These are phyloP conservation scores for Niveomyces coronatus DNA, from an alignment of 2,329 filamentous ascomycete genomes.

Conservation along the genomic window DNA sequence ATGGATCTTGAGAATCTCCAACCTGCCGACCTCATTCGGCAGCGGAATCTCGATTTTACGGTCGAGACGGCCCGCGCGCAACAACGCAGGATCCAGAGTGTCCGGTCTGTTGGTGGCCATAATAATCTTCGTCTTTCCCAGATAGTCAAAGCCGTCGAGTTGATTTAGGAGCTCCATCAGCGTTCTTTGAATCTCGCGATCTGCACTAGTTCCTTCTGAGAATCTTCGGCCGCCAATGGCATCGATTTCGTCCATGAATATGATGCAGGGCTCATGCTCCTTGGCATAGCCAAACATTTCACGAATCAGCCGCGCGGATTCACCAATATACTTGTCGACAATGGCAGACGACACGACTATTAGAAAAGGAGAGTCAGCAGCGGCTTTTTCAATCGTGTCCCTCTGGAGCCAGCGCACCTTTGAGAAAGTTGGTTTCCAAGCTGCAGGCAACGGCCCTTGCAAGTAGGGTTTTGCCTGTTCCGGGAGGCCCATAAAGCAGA, in stretches of 20 bases:
- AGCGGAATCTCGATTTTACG: slow-evolving; percentile 96
- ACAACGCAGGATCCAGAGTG: slow-evolving; percentile 84
- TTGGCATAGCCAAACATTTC: slow-evolving; percentile 99
- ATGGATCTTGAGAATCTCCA: slow-evolving; percentile 98
- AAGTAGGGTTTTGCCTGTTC: slow-evolving; percentile 91
- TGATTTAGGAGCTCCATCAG: slow-evolving; percentile 98
- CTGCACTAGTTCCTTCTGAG: slow-evolving; percentile 92
- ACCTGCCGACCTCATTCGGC: slow-evolving; percentile 88
- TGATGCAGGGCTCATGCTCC: slow-evolving; percentile 98
- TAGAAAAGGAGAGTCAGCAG: slow-evolving; percentile 14
- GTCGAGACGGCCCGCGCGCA: slow-evolving; percentile 87
- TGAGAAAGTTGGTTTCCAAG: slow-evolving; percentile 95
- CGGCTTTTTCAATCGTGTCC: slow-evolving; percentile 4
- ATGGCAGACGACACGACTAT: slow-evolving; percentile 97
- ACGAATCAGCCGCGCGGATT: slow-evolving; percentile 91
- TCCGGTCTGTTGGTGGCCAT: slow-evolving; percentile 99
- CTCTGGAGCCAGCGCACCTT: slow-evolving; percentile 52
- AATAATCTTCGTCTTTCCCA: slow-evolving; percentile 99
- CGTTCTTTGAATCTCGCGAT: slow-evolving; percentile 96
- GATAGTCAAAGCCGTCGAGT: slow-evolving; percentile 96
- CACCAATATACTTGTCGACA: slow-evolving; percentile 98
- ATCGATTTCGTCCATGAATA: slow-evolving; percentile 99
- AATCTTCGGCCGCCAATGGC: slow-evolving; percentile 95
- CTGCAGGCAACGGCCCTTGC: slow-evolving; percentile 93
- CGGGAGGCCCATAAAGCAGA: slow-evolving; percentile 87